A percentile compares a stretch with the other conserved stretches of the same genome.
phyloP scores from a whole-genome alignment of 257 asterid genomes.

The Ophiorrhiza pumila region DNA sequence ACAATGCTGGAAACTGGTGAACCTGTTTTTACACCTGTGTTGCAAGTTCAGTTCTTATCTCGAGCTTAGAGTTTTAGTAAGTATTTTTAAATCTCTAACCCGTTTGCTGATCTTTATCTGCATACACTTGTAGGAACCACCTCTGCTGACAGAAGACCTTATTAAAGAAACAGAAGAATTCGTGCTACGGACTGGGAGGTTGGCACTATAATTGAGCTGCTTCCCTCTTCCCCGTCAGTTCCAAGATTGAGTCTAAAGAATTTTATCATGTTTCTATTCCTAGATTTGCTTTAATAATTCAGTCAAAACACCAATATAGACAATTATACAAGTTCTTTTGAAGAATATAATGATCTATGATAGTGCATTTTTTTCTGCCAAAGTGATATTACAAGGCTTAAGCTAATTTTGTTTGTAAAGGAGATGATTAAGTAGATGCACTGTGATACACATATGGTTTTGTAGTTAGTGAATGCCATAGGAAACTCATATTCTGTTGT shows the following conservation, averaged over 20 bases:
- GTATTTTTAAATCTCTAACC: constrained; percentile 12
- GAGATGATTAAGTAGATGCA: not conserved
- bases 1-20: constrained; percentile 94
- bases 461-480: not conserved
- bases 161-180: constrained; percentile 97
- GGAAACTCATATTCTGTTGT: not conserved
- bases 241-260: not conserved
- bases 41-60: constrained; percentile 64
- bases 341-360: too few relatives aligned
- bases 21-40: constrained; percentile 79
- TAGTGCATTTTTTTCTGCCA: not conserved
- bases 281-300: not conserved
- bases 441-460: not conserved
- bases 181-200: constrained; percentile 97
- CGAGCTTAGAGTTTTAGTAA: constrained; percentile 17
- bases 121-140: constrained; percentile 64
- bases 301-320: not conserved
- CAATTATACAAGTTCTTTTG: too few relatives aligned
- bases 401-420: not conserved
- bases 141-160: constrained; percentile 91
- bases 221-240: too few relatives aligned
- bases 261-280: not conserved
- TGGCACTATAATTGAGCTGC: constrained; percentile 12
- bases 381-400: not conserved
- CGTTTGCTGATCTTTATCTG: constrained; percentile 23